Evolutionary conservation across 257 asterid species (phyloP).

Genomic region (Salvia splendens): DNA sequence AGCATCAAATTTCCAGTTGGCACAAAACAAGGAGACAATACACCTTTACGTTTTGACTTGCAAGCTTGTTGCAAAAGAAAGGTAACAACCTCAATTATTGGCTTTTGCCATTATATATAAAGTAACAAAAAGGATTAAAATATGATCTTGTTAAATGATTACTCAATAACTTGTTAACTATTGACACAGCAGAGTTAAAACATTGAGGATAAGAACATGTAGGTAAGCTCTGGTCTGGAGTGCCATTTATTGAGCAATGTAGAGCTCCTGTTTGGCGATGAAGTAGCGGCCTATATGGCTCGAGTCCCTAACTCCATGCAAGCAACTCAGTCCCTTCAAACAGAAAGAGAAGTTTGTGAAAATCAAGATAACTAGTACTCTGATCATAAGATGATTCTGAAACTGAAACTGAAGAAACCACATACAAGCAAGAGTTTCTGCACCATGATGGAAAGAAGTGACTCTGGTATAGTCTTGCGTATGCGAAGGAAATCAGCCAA

Average conservation of each 20-base stretch:
- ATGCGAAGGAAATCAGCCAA: constrained; percentile 76
- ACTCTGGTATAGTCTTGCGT: constrained; percentile 73
- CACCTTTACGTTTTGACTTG: neutral
- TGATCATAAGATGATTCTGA: neutral
- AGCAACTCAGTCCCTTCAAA: constrained; percentile 79
- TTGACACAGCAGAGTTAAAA: constrained; percentile 25
- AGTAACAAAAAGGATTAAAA: neutral
- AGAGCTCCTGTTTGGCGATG: constrained; percentile 86
- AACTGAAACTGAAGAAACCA: constrained; percentile 28
- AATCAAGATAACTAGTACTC: neutral
- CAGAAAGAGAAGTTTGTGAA: constrained; percentile 32
- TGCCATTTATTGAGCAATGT: constrained; percentile 41
- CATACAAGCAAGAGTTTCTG: constrained; percentile 81
- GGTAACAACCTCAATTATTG: neutral
- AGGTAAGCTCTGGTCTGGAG: neutral
- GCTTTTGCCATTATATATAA: neutral
- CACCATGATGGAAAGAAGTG: constrained; percentile 78
- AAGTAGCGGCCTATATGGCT: constrained; percentile 62
- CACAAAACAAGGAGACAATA: neutral
- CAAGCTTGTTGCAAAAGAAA: neutral
- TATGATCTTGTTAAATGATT: neutral
- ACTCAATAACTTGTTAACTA: constrained; percentile 3
- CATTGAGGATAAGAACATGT: neutral
- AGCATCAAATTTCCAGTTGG: neutral
- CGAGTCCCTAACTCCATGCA: constrained; percentile 89